Percentiles rank a stretch among this genome's conserved stretches.
phyloP scores from a whole-genome alignment of 2,329 filamentous ascomycete species.

The Neofusicoccum cordaticola region DNA sequence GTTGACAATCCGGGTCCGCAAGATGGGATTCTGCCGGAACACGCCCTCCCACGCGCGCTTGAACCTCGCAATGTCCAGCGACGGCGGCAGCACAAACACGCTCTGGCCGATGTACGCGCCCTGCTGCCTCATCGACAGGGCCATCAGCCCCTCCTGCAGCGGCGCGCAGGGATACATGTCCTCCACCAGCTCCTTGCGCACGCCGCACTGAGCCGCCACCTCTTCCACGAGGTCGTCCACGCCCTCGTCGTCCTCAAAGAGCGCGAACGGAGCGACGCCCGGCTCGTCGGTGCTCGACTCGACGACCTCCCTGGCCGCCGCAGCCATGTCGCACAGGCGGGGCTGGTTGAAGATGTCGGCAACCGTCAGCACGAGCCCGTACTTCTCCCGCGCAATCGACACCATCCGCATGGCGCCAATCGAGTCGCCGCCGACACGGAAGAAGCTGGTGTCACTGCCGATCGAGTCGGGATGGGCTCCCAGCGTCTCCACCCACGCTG shows the following conservation, averaged over 20 bases:
- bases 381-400: background rate
- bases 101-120: constrained; percentile 50
- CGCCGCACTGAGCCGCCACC: background rate
- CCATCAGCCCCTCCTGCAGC: constrained; percentile 55
- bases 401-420: background rate
- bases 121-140: constrained; percentile 50
- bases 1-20: constrained; percentile 45
- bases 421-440: constrained; percentile 41
- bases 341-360: constrained; percentile 24
- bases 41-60: constrained; percentile 47
- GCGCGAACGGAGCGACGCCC: background rate
- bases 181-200: constrained; percentile 31
- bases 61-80: constrained; percentile 33
- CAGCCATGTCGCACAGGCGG: constrained; percentile 20
- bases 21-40: constrained; percentile 43
- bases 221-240: constrained; percentile 24
- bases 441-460: constrained; percentile 39
- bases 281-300: background rate
- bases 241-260: background rate
- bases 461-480: constrained; percentile 20
- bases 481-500: constrained; percentile 20
- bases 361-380: constrained; percentile 20
- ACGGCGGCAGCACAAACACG: constrained; percentile 23
- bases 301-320: constrained; percentile 21
- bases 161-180: constrained; percentile 57